Base-by-base conservation (phyloP, 2,329 filamentous ascomycete species). In the Cytospora leucostoma region DNA sequence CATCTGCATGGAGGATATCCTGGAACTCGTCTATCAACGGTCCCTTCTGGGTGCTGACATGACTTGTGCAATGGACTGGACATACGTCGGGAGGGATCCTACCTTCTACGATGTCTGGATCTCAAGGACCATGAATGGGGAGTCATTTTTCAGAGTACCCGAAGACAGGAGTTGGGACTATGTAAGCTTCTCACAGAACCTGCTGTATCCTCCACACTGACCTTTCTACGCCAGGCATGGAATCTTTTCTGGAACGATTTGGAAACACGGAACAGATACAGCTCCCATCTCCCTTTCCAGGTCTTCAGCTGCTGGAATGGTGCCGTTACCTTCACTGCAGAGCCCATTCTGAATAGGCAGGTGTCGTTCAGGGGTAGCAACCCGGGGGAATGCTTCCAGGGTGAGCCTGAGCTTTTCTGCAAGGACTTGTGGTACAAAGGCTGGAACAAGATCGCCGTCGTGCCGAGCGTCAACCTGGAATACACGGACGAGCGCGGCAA, bases 301-400 rank as follows among this genome's bases (percentile, higher is more conserved):
- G 84, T 86, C 0, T 87, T 84, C 64, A 71, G 83, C 0, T 88
- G 85, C 70, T 87, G 85, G 84, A 86, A 87, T 64, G 85, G 85
- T 2, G 82, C 80, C 0, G 76, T 77, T 0, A 78, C 77, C 0
- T 79, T 87, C 58, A 74, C 73, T 0, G 83, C 82, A 0, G 72
- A 73, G 49, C 81, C 83, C 0, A 69, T 87, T 10, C 63, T 84
- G 4, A 72, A 77, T 15, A 68, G 73, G 0, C 74, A 73, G 11
- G 70, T 86, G 2, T 66, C 70, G 7, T 87, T 87, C 68, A 76
- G 84, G 1, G 68, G 67, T 1, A 68, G 72, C 7, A 64, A 70
- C 17, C 67, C 68, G 15, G 74, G 70, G 5, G 84, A 87, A 69
- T 87, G 84, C 62, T 74, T 70, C 12, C 78, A 82, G 65, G 83